Conservation (phyloP, 345 rosid genomes). For the Ceriops zippeliana region DNA sequence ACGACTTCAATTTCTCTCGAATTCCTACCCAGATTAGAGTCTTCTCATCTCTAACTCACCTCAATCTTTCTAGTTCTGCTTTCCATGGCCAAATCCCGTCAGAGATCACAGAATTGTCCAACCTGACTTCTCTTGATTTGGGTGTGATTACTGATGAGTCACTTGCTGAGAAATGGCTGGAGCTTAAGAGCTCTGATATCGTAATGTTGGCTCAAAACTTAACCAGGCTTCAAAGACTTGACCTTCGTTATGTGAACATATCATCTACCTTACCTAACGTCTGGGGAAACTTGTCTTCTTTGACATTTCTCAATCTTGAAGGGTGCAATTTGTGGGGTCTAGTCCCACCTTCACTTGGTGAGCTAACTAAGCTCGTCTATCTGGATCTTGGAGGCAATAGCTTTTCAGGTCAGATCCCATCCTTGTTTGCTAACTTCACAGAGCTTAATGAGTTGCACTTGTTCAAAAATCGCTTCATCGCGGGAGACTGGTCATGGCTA, state of each 20-base stretch:
- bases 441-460: not conserved
- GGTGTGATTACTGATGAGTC: not conserved
- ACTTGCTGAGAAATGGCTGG: not conserved
- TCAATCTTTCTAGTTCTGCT: slow-evolving; percentile 2
- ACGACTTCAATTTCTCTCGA: slow-evolving; percentile 15
- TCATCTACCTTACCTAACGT: not conserved
- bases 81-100: slow-evolving; percentile 18
- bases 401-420: not conserved
- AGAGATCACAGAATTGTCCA: slow-evolving; percentile 2
- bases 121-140: slow-evolving; percentile 10
- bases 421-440: not conserved
- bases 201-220: not conserved
- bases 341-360: not conserved
- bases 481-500: too few species aligned
- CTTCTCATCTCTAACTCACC: slow-evolving; percentile 7
- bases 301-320: not conserved
- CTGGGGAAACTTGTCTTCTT: not conserved
- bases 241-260: not conserved
- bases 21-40: slow-evolving; percentile 2
- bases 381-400: not conserved
- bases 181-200: not conserved
- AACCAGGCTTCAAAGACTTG: not conserved
- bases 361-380: not conserved
- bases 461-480: too few species aligned
- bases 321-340: not conserved